These are phyloP conservation scores for Porphyrellus sp. DNA, from an alignment of 1,284 basidiomycete species.

Conservation along the genomic window DNA sequence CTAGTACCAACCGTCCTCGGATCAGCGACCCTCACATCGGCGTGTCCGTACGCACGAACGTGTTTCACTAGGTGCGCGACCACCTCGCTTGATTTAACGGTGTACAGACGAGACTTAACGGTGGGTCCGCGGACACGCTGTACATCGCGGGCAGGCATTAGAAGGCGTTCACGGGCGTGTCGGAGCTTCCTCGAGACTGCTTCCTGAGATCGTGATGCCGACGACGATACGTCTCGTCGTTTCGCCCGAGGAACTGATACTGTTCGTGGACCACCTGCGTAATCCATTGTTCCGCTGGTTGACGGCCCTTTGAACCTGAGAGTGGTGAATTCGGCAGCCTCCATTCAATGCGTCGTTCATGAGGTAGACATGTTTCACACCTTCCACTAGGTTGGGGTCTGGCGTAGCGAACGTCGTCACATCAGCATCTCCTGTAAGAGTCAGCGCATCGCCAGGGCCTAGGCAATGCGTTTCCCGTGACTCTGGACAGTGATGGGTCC, in stretches of 20 bases:
- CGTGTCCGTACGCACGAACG: constrained; percentile 42
- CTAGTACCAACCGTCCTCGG: neutral
- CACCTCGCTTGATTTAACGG: constrained; percentile 37
- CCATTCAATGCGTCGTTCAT: constrained; percentile 47
- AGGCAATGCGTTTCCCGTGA: constrained; percentile 25
- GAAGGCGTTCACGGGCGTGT: constrained; percentile 39
- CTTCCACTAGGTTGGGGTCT: constrained; percentile 42
- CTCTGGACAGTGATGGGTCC: neutral
- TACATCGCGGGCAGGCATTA: constrained; percentile 45
- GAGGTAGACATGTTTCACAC: constrained; percentile 52
- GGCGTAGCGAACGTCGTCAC: constrained; percentile 38
- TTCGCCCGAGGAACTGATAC: constrained; percentile 39
- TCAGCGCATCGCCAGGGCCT: constrained; percentile 40
- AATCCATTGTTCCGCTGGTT: neutral
- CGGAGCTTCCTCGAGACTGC: constrained; percentile 47
- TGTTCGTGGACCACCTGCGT: constrained; percentile 48
- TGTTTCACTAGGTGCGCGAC: constrained; percentile 40
- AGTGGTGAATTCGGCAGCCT: constrained; percentile 51
- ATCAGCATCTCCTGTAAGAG: constrained; percentile 37
- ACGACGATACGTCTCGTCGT: constrained; percentile 43
- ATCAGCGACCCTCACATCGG: constrained; percentile 45
- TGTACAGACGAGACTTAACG: constrained; percentile 40
- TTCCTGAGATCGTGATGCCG: constrained; percentile 51
- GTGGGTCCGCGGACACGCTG: constrained; percentile 49
- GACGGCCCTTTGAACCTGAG: no score